phyloP scores from a whole-genome alignment of 2,329 filamentous ascomycete genomes.

The Clonostachys rhizophaga region DNA sequence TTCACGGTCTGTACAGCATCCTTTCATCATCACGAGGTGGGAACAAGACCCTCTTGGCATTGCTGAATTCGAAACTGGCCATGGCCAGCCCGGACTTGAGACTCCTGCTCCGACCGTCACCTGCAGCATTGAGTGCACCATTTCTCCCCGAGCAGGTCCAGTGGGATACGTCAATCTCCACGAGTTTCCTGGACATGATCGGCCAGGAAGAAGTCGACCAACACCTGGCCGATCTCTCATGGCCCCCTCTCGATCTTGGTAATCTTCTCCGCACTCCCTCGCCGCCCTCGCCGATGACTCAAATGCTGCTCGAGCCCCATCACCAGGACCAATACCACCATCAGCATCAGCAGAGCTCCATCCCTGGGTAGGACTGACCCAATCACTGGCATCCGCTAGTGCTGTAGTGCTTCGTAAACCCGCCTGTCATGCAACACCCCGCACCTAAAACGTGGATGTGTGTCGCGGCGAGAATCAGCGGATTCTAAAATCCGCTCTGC shows the following conservation, averaged over 20 bases:
- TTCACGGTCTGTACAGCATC: constrained; percentile 29
- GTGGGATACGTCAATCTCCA: neutral
- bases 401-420: no score
- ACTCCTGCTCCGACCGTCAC: neutral
- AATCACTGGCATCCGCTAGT: no score
- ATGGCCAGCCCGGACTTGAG: constrained; percentile 7
- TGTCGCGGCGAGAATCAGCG: neutral
- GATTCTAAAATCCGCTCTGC: neutral
- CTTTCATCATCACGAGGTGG: constrained; percentile 35
- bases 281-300: constrained; percentile 1
- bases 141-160: neutral
- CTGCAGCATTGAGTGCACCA: neutral
- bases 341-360: neutral
- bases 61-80: constrained; percentile 21
- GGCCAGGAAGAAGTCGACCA: neutral
- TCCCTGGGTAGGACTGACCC: no score
- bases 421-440: no score
- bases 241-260: constrained; percentile 4
- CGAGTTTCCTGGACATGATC: neutral
- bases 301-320: neutral
- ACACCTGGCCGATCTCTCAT: constrained; percentile 1
- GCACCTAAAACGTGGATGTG: no score
- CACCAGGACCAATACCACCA: neutral
- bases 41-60: constrained; percentile 28
- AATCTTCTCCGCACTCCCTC: constrained; percentile 1